Conservation (phyloP, 805 yeast genomes). For the Aciculoconidium aculeatum region DNA sequence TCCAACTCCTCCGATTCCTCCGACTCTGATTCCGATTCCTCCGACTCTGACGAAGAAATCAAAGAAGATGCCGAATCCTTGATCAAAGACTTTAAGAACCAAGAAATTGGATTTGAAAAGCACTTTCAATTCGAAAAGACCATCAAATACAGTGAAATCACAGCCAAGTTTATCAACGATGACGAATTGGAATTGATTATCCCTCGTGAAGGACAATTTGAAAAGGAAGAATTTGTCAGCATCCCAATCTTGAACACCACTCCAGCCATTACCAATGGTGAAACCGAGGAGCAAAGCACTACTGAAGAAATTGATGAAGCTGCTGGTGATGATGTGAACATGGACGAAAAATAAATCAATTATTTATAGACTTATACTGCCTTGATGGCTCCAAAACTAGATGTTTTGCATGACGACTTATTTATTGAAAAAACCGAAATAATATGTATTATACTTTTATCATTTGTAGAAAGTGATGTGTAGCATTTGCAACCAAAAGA, state of each 20-base stretch:
- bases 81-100: constrained; percentile 33
- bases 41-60: constrained; percentile 31
- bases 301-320: constrained; percentile 3
- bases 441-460: no score
- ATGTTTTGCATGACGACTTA: not conserved
- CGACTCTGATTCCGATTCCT: constrained; percentile 9
- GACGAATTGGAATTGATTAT: constrained; percentile 38
- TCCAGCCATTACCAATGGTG: constrained; percentile 18
- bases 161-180: constrained; percentile 30
- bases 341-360: constrained; percentile 1
- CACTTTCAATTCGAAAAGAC: constrained; percentile 37
- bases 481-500: no score
- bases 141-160: constrained; percentile 31
- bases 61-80: constrained; percentile 34
- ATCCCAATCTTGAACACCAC: constrained; percentile 13
- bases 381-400: not conserved
- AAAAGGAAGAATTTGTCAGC: constrained; percentile 7
- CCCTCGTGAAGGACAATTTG: constrained; percentile 24
- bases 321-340: constrained; percentile 1
- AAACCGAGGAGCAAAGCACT: constrained; percentile 9
- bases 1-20: constrained; percentile 14
- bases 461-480: no score
- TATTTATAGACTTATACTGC: constrained; percentile 3
- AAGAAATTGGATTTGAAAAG: constrained; percentile 38
- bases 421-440: not conserved